Evolutionary conservation across 768 basidiomycete species (phyloP), one percentile per base, ranked within the genome.

Genomic region (Lactifluus pinguis): DNA sequence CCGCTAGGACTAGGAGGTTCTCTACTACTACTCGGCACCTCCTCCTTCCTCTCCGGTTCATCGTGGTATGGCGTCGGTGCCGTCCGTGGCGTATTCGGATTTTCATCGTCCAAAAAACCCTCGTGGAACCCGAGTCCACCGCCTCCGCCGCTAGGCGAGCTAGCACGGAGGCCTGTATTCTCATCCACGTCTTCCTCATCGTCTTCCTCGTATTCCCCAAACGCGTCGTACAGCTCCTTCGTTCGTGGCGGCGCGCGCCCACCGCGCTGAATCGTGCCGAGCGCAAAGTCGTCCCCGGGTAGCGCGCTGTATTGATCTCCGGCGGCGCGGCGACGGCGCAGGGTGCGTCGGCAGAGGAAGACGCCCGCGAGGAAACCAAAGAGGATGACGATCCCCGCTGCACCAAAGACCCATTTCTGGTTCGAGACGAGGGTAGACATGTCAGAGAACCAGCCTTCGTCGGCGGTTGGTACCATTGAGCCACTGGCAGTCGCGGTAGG

Each of bases 171-270:
- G 34, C 80, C 81, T 0, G 85, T 85, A 64, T 79, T 79, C 69
- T 94, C 93, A 67, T 90, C 83, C 14, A 75, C 84, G 61, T 88
- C 85, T 60, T 88, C 85, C 15, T 86, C 87, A 49, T 86, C 87
- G 49, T 91, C 88, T 30, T 85, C 80, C 69, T 93, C 92, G 39
- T 25, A 25, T 25, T 25, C 25, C 25, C 92, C 93, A 73, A 98
- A 98, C 17, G 95, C 95, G 72, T 98, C 94, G 68, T 98, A 98
- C 63, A 99, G 70, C 73, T 98, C 95, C 74, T 88, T 88, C 53
- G 93, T 89, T 64, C 38, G 70, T 66, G 13, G 72, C 64, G 13
- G 72, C 64, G 32, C 76, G 7, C 55, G 21, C 9, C 36, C 72
- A 4, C 75, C 69, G 25, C 77, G 72, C 19, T 80, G 77, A 34